A percentile compares a stretch with the other conserved stretches of the same genome.
Conservation (phyloP, 441 rosid genomes). For the Pelargonium australe region DNA sequence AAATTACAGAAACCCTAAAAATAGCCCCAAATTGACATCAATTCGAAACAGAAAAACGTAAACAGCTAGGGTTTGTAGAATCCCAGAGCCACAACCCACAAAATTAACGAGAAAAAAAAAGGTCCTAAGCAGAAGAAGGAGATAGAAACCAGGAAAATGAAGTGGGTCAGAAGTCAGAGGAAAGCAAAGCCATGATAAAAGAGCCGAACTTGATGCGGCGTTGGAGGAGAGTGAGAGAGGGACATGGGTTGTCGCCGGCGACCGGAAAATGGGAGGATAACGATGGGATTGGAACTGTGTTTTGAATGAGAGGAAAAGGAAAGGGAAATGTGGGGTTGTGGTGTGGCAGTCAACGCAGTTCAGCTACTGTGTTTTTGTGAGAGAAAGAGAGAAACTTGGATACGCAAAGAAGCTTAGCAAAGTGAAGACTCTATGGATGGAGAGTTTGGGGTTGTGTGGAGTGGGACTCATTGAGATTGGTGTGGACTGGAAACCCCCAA, state of each 20-base stretch:
- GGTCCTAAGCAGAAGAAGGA: background rate
- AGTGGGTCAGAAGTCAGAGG: background rate
- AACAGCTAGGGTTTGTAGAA: background rate
- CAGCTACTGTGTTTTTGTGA: background rate
- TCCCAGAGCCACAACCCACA: background rate
- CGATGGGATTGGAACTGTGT: background rate
- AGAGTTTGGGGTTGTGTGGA: too few relatives aligned
- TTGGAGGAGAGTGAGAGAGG: background rate
- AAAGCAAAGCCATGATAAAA: background rate
- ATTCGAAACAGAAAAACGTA: background rate
- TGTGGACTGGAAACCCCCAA: too few relatives aligned
- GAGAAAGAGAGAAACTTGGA: conserved; percentile 8
- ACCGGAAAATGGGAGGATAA: background rate
- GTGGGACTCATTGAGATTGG: too few relatives aligned
- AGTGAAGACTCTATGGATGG: too few relatives aligned
- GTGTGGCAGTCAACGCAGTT: conserved; percentile 19
- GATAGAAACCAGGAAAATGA: background rate
- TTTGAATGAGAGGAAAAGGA: background rate
- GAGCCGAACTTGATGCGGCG: background rate
- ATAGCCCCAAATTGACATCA: background rate
- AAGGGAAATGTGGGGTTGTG: background rate
- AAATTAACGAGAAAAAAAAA: background rate
- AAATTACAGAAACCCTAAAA: background rate
- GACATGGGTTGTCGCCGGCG: background rate
- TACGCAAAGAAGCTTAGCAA: conserved; percentile 16